Conservation (phyloP, 768 basidiomycete genomes). For the Agrocybe pediades region DNA sequence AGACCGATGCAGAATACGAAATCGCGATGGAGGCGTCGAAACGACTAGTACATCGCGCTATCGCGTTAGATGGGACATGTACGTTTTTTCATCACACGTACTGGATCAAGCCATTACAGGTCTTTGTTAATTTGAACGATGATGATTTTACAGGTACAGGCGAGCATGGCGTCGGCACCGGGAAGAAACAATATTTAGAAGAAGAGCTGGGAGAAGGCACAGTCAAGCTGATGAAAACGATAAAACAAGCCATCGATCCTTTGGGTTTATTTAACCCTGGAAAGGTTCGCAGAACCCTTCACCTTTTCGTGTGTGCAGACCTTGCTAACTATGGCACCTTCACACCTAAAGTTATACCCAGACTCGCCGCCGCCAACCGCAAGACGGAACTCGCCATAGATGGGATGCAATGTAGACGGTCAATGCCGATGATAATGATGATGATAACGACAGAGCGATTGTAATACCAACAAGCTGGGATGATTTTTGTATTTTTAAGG, state of each 20-base stretch:
- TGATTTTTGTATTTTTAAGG: too few species aligned
- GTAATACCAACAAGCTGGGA: too few species aligned
- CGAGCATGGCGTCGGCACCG: slow-evolving; percentile 86
- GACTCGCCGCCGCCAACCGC: neutral
- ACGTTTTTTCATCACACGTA: too few species aligned
- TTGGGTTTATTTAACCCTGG: slow-evolving; percentile 80
- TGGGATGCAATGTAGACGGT: too few species aligned
- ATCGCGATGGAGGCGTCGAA: slow-evolving; percentile 47
- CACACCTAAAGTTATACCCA: slow-evolving; percentile 4
- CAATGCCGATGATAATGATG: too few species aligned
- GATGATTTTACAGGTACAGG: slow-evolving; percentile 53
- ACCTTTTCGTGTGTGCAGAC: too few species aligned
- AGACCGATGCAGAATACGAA: slow-evolving; percentile 55
- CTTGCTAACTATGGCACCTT: too few species aligned
- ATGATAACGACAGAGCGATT: too few species aligned
- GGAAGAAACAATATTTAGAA: slow-evolving; percentile 76
- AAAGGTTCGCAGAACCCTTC: too few species aligned
- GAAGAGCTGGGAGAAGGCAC: slow-evolving; percentile 84
- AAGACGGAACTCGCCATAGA: neutral
- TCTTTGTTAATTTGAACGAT: neutral
- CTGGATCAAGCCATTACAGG: too few species aligned
- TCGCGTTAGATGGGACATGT: slow-evolving; percentile 77
- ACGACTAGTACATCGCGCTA: slow-evolving; percentile 67
- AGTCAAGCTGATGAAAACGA: slow-evolving; percentile 78
- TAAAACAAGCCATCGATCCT: slow-evolving; percentile 78